These are phyloP conservation scores for Ascocoryne sarcoides DNA, from an alignment of 2,329 filamentous ascomycete genomes.

Conservation along the genomic window DNA sequence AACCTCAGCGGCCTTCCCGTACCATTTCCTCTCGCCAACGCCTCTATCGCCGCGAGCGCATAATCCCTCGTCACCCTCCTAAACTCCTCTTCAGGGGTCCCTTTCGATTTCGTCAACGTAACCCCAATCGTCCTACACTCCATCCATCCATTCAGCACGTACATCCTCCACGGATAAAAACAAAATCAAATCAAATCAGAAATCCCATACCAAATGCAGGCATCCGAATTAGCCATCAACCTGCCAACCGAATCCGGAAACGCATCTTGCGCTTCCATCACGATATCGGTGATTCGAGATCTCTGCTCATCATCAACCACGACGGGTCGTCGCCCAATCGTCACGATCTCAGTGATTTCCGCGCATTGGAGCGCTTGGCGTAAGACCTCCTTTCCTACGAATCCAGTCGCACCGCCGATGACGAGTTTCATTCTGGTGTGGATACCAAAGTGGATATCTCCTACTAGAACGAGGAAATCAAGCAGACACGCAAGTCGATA, in stretches of 20 bases:
- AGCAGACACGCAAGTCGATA: no score
- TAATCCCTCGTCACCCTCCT: conserved; percentile 4
- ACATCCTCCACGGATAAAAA: background rate
- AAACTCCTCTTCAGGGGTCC: background rate
- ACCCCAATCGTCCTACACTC: conserved; percentile 7
- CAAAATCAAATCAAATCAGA: background rate
- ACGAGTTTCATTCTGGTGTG: conserved; percentile 4
- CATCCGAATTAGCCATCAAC: conserved; percentile 2
- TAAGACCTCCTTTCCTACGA: conserved; percentile 2
- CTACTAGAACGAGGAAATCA: no score
- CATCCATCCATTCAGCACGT: background rate
- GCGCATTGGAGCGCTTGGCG: background rate
- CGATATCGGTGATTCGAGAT: conserved; percentile 2
- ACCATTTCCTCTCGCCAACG: background rate
- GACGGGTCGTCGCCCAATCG: conserved; percentile 1
- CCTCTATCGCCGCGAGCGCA: conserved; percentile 1
- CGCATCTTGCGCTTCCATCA: conserved; percentile 2
- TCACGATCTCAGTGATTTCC: conserved; percentile 2
- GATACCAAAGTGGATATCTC: no score
- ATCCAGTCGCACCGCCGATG: conserved; percentile 4
- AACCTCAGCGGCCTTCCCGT: conserved; percentile 2
- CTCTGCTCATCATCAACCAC: background rate
- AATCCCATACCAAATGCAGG: conserved; percentile 3
- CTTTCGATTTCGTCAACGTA: background rate
- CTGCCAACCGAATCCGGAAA: background rate